Evolutionary conservation across 768 basidiomycete genomes (phyloP).

Genomic region (Collybiopsis confluens): DNA sequence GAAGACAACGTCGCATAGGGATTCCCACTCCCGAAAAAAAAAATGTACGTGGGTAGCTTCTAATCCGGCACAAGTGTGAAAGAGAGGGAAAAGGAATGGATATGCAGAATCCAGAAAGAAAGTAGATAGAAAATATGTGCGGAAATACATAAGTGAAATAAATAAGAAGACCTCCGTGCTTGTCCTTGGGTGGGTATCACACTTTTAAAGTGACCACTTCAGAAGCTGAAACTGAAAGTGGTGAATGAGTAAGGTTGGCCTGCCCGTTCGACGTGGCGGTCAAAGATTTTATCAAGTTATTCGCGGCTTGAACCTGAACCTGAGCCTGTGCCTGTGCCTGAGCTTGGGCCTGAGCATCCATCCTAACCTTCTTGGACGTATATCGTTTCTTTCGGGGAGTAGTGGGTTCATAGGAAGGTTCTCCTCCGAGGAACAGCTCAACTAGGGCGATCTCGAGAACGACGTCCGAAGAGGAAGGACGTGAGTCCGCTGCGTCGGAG

Average conservation of each 20-base stretch:
- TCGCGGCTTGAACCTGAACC: too few species aligned
- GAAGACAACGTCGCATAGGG: too few species aligned
- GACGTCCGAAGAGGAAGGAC: constrained; percentile 19
- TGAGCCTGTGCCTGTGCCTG: too few species aligned
- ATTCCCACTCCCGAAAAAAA: too few species aligned
- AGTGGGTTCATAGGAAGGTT: constrained; percentile 5
- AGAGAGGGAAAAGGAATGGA: background rate
- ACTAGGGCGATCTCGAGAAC: constrained; percentile 48
- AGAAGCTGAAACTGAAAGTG: background rate
- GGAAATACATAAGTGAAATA: background rate
- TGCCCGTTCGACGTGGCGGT: background rate
- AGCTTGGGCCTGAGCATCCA: constrained; percentile 3
- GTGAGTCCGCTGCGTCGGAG: constrained; percentile 21
- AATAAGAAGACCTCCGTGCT: background rate
- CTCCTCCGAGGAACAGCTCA: constrained; percentile 37
- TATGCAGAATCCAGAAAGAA: background rate
- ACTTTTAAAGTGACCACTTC: background rate
- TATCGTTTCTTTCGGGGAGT: constrained; percentile 12
- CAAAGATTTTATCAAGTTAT: background rate
- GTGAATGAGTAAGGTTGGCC: background rate
- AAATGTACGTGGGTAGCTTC: background rate
- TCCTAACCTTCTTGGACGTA: constrained; percentile 6
- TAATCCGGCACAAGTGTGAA: background rate
- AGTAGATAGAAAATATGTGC: background rate
- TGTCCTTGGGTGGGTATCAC: background rate